Percentiles rank a stretch among this genome's conserved stretches.
Conservation (phyloP, 2,329 filamentous ascomycete species). For the Leptographium galeiforme region DNA sequence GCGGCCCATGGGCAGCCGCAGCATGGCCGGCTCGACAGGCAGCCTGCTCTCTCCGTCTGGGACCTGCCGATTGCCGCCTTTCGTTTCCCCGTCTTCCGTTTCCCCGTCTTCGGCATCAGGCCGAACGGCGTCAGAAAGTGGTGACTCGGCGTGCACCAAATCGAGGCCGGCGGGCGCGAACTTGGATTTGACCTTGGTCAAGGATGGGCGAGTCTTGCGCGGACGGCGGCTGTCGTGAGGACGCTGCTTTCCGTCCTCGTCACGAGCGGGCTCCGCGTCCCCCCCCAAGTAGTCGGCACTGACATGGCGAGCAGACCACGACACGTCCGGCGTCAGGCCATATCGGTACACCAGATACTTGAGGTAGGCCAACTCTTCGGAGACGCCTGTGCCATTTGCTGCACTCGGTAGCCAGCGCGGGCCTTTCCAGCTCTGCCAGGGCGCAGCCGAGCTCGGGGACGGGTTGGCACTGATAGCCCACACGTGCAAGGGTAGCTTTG, state of each 20-base stretch:
- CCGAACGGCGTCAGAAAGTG: not conserved
- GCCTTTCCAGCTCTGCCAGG: conserved; percentile 2
- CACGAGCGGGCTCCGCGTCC: not conserved
- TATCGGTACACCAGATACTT: conserved; percentile 14
- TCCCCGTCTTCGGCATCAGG: not conserved
- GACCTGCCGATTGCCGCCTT: conserved; percentile 4
- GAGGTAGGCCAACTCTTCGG: conserved; percentile 11
- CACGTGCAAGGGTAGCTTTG: not conserved
- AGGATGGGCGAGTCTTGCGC: conserved; percentile 9
- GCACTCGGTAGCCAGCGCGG: not conserved
- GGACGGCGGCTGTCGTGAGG: not conserved
- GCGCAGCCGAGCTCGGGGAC: not conserved
- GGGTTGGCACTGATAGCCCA: not conserved
- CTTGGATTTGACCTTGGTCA: conserved; percentile 11
- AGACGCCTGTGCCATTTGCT: not conserved
- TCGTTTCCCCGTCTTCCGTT: not conserved
- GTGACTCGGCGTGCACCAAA: not conserved
- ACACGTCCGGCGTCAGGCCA: conserved; percentile 13
- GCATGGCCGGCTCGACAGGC: conserved; percentile 10
- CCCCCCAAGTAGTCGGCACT: not conserved
- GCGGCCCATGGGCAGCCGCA: conserved; percentile 20
- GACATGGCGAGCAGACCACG: conserved; percentile 14
- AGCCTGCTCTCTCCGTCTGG: conserved; percentile 6
- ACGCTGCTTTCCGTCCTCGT: not conserved
- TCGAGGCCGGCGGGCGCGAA: conserved; percentile 1